Base-by-base conservation (phyloP, 352 stramenopile species). In the Globisporangium okanoganense region DNA sequence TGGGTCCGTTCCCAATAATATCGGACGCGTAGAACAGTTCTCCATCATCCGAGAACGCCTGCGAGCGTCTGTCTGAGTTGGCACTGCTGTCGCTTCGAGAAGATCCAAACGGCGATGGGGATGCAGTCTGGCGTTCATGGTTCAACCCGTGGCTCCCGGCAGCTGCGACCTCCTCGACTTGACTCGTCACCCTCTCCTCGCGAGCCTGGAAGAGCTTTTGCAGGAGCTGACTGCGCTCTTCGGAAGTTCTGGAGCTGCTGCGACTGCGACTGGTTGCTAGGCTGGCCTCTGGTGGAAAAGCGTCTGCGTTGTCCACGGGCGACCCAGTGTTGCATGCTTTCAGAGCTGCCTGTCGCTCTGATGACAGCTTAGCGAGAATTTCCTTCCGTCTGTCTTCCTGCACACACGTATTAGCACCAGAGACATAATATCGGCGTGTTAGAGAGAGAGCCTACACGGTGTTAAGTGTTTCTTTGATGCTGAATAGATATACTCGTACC, bases 311-410 rank as follows among this genome's bases (percentile, higher is more conserved):
- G 29, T 27, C 40, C 1, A 31, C 14, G 33, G 38, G 38, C 5
- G 58, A 54, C 43, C 24, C 44, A 44, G 25, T 16, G 13, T 31
- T 59, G 43, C 51, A 53, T 6, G 36, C n/a, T 13, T 66, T 67
- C 9, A 84, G 66, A 31, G 70, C 66, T 2, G 75, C 58, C 56
- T 87, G 73, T 6, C 83, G 64, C 40, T 90, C 81, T 0, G 75
- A 68, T 0, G 78, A 87, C 7, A 92, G 52, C 58, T 90, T 92
- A 10, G 73, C 68, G 14, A 92, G 61, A 49, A 92, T 89, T 43
- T 90, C 75, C 31, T 71, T 71, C 33, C 83, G 56, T 45, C 83
- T 62, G 20, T 88, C 73, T 63, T 88, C 79, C 76, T 88, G 56
- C 27, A n/a, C 50, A 56, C 12, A 7, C 13, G 16, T 6, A 22